These are phyloP conservation scores for Cyclotella sp. DNA, from an alignment of 108 stramenopile genomes.

Conservation along the genomic window DNA sequence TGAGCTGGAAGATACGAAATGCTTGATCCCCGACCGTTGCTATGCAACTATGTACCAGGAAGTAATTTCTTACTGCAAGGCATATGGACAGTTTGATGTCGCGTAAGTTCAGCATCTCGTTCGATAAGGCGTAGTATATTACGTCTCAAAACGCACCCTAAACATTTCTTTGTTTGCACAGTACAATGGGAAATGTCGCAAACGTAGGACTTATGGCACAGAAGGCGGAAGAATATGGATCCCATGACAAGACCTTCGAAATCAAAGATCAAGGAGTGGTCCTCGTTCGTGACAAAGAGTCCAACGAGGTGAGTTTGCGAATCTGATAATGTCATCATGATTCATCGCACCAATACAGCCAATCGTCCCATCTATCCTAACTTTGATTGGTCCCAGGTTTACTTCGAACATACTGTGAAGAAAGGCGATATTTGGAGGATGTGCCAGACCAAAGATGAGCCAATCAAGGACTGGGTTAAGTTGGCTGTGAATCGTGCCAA, in stretches of 20 bases:
- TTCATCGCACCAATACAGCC: background rate
- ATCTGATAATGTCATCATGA: background rate
- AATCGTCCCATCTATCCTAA: background rate
- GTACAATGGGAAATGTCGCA: conserved; percentile 79
- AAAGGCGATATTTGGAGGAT: conserved; percentile 94
- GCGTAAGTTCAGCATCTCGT: conserved; percentile 34
- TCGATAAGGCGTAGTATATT: background rate
- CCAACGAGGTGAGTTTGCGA: conserved; percentile 58
- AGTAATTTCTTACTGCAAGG: conserved; percentile 85
- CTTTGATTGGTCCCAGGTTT: conserved; percentile 36
- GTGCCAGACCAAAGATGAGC: conserved; percentile 94
- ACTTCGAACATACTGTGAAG: conserved; percentile 80
- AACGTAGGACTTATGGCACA: conserved; percentile 95
- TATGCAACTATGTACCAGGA: conserved; percentile 95
- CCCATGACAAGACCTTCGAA: conserved; percentile 95
- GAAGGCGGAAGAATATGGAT: conserved; percentile 95
- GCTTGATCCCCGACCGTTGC: conserved; percentile 90
- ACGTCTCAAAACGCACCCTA: background rate
- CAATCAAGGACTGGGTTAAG: conserved; percentile 93
- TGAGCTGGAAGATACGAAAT: conserved; percentile 93
- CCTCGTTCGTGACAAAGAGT: conserved; percentile 76
- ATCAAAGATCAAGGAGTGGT: conserved; percentile 74
- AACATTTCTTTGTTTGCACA: background rate
- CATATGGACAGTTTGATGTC: conserved; percentile 91
- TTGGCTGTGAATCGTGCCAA: conserved; percentile 86